phyloP scores from a whole-genome alignment of 169 alveolate species.

The Theileria equi region DNA sequence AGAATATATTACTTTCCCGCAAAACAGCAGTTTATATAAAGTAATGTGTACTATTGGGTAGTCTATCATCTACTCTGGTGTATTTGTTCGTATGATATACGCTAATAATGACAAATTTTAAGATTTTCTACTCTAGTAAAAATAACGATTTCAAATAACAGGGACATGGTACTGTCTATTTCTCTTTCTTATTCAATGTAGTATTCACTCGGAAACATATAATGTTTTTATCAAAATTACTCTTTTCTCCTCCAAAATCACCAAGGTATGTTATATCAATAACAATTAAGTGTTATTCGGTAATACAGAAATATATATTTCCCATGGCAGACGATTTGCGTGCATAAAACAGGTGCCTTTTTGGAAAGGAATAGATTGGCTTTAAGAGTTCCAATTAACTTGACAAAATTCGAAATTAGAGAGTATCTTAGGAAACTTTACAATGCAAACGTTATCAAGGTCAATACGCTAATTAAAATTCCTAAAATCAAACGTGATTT shows the following conservation, averaged over 20 bases:
- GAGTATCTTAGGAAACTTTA: conserved; percentile 81
- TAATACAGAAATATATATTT: conserved; percentile 78
- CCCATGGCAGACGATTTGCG: conserved; percentile 82
- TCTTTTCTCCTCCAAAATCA: conserved; percentile 68
- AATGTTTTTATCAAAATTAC: conserved; percentile 25
- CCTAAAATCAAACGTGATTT: conserved; percentile 77
- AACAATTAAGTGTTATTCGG: not conserved
- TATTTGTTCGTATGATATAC: too few species aligned
- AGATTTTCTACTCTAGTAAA: too few species aligned
- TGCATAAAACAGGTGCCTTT: conserved; percentile 82
- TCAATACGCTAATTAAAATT: conserved; percentile 77
- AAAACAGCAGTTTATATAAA: too few species aligned
- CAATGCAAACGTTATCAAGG: conserved; percentile 80
- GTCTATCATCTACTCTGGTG: too few species aligned
- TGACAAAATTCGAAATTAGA: conserved; percentile 83
- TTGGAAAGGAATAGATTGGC: conserved; percentile 82
- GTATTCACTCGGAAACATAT: too few species aligned
- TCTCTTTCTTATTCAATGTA: too few species aligned
- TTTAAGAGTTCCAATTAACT: conserved; percentile 80
- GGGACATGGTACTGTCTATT: too few species aligned
- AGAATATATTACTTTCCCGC: too few species aligned
- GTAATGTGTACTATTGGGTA: too few species aligned
- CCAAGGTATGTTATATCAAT: conserved; percentile 57
- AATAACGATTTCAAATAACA: too few species aligned
- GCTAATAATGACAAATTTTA: too few species aligned